Percentiles rank a stretch among this genome's conserved stretches.
Conservation (phyloP, 2,329 filamentous ascomycete species). For the Pyrenochaeta sp. region DNA sequence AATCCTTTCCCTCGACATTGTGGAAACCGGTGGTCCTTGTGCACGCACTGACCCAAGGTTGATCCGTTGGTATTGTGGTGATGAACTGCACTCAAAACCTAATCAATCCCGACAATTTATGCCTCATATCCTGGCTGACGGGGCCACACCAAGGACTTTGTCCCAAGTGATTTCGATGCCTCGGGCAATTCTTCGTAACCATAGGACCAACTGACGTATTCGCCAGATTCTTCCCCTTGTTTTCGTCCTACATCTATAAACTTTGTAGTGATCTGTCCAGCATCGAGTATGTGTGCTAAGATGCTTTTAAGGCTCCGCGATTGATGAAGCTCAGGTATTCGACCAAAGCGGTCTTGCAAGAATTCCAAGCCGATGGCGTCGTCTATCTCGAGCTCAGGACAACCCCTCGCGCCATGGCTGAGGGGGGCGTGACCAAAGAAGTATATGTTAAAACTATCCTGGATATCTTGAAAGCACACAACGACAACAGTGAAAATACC, state of each 20-base stretch:
- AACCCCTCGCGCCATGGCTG: constrained; percentile 71
- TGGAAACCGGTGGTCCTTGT: too few relatives aligned
- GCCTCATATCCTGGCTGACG: too few relatives aligned
- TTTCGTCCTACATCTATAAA: constrained; percentile 80
- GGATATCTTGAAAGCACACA: constrained; percentile 64
- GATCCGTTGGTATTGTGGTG: too few relatives aligned
- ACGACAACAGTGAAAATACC: constrained; percentile 39
- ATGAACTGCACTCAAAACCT: too few relatives aligned
- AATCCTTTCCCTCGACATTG: constrained; percentile 2
- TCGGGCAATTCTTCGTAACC: too few relatives aligned
- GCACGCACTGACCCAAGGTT: too few relatives aligned
- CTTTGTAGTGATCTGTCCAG: constrained; percentile 70
- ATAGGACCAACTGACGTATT: constrained; percentile 22
- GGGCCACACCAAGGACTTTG: too few relatives aligned
- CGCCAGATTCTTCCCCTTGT: constrained; percentile 74
- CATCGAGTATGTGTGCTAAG: constrained; percentile 62
- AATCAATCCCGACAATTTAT: too few relatives aligned
- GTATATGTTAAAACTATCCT: constrained; percentile 73
- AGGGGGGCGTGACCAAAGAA: constrained; percentile 63
- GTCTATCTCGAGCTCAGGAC: constrained; percentile 82
- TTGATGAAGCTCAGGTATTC: constrained; percentile 55
- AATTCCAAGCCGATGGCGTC: constrained; percentile 74
- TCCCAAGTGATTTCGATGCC: too few relatives aligned
- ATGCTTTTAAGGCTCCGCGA: background rate
- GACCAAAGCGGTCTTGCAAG: constrained; percentile 64